A percentile compares a stretch with the other conserved stretches of the same genome.
Evolutionary conservation across 208 protist genomes (phyloP).

Genomic region (Novymonas esmeraldas): DNA sequence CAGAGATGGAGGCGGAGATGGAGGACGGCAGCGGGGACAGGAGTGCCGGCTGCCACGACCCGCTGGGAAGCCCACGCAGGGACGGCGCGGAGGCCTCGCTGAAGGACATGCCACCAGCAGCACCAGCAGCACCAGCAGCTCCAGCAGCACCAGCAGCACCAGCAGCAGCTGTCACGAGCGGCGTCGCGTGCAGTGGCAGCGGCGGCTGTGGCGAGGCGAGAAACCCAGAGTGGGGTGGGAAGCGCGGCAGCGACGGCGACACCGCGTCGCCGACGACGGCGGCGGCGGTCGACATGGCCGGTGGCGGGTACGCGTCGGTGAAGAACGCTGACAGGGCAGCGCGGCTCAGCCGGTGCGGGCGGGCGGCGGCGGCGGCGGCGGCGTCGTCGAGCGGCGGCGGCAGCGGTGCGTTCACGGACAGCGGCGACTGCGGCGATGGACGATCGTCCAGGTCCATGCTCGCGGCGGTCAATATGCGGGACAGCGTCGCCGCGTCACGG

Average conservation of each 20-base stretch:
- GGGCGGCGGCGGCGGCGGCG: not conserved
- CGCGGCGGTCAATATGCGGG: not conserved
- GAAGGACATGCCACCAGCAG: too few relatives aligned
- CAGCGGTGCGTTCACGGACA: not conserved
- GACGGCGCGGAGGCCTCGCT: too few relatives aligned
- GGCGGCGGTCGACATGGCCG: not conserved
- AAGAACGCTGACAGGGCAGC: not conserved
- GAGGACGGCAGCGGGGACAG: not conserved
- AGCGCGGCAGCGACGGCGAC: not conserved
- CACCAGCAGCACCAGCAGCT: too few relatives aligned
- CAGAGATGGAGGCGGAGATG: not conserved
- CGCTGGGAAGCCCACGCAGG: too few relatives aligned
- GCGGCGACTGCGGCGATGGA: not conserved
- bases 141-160: too few relatives aligned
- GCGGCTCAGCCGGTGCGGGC: not conserved
- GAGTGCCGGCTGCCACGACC: too few relatives aligned
- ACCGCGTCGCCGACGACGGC: not conserved
- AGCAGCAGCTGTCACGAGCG: not conserved
- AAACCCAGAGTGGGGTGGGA: too few relatives aligned
- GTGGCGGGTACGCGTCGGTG: not conserved
- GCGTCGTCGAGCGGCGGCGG: too few relatives aligned
- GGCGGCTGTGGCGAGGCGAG: conserved; percentile 1
- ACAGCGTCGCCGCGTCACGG: not conserved
- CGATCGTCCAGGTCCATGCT: too few relatives aligned
- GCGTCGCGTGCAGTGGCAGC: not conserved